Percentiles rank a stretch among this genome's conserved stretches.
Conservation (phyloP, 2,329 filamentous ascomycete genomes). For the Trichoderma koningiopsis region DNA sequence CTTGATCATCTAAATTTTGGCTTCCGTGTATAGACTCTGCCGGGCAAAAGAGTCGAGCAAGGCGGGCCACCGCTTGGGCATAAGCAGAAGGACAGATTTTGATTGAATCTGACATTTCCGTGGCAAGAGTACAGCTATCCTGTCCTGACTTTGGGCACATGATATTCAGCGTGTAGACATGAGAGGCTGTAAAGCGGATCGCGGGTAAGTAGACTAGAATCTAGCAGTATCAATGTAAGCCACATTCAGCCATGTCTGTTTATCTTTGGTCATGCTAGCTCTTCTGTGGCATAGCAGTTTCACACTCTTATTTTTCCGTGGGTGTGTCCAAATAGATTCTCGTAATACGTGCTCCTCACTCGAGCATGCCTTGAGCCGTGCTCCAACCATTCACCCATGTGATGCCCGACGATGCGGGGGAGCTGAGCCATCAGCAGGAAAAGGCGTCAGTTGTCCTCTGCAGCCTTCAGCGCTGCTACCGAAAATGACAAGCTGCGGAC, state of each 20-base stretch:
- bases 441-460: not conserved
- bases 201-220: not conserved
- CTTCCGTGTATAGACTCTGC: not conserved
- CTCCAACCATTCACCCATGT: not conserved
- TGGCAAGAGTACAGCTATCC: not conserved
- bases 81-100: not conserved
- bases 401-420: conserved; percentile 7
- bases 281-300: not conserved
- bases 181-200: not conserved
- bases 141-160: not conserved
- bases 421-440: not conserved
- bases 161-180: not conserved
- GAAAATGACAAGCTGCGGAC: not conserved
- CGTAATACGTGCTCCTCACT: not conserved
- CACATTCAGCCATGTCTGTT: not conserved
- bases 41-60: not conserved
- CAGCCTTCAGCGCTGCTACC: not conserved
- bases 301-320: not conserved
- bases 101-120: not conserved
- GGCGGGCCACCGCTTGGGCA: not conserved
- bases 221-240: not conserved
- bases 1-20: not conserved
- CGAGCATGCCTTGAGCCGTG: conserved; percentile 2
- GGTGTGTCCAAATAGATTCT: not conserved
- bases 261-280: not conserved